Conservation (phyloP, 129 eudicot species). For the Artemisia annua region DNA sequence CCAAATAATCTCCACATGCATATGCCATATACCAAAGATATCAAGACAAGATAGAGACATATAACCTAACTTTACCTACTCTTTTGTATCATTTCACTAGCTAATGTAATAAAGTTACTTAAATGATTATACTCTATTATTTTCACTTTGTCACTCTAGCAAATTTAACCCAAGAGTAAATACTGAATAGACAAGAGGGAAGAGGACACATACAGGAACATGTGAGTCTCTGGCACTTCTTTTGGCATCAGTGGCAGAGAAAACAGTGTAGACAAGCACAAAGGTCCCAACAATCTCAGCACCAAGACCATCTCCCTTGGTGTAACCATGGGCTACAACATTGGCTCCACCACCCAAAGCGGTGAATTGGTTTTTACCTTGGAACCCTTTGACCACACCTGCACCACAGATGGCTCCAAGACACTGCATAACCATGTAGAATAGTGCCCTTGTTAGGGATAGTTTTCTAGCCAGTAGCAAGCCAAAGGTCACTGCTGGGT, state of each 20-base stretch:
- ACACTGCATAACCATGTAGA: slow-evolving; percentile 94
- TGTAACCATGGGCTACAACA: slow-evolving; percentile 79
- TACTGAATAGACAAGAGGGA: slow-evolving; percentile 1
- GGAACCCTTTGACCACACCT: slow-evolving; percentile 88
- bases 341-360: slow-evolving; percentile 74
- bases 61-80: no score
- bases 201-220: slow-evolving; percentile 71
- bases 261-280: slow-evolving; percentile 83
- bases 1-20: no score
- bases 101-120: no score
- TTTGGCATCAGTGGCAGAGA: slow-evolving; percentile 96
- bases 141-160: no score
- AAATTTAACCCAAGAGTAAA: not conserved
- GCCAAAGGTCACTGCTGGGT: slow-evolving; percentile 96
- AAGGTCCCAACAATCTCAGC: slow-evolving; percentile 85
- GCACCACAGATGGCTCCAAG: slow-evolving; percentile 94
- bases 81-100: no score
- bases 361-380: slow-evolving; percentile 43
- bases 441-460: slow-evolving; percentile 68
- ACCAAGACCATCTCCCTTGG: slow-evolving; percentile 81
- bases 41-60: no score
- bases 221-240: slow-evolving; percentile 97
- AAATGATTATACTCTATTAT: no score
- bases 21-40: no score
- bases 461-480: slow-evolving; percentile 78